phyloP scores from a whole-genome alignment of 2,329 filamentous ascomycete species.

The Apiospora marii region DNA sequence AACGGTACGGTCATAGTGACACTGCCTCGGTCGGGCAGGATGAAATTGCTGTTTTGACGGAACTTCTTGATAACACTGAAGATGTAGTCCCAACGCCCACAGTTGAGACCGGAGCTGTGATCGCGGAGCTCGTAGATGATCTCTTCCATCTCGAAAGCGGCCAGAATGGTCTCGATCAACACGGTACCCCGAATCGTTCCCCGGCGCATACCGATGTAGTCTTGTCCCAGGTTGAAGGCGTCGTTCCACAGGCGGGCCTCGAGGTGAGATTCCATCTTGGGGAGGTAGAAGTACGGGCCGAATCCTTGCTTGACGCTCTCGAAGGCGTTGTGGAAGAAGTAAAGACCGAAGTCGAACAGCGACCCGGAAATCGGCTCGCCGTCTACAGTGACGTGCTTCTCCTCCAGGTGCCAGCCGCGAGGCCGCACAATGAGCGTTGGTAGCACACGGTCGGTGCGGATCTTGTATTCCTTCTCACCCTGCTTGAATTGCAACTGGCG shows the following conservation, averaged over 20 bases:
- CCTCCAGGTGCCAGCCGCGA: constrained; percentile 96
- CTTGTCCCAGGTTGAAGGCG: constrained; percentile 93
- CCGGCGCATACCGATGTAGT: constrained; percentile 86
- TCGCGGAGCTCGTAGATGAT: constrained; percentile 99
- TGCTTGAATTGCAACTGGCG: constrained; percentile 96
- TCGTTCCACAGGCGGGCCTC: constrained; percentile 99
- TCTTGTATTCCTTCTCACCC: constrained; percentile 95
- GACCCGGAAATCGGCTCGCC: constrained; percentile 92
- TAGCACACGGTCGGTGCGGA: constrained; percentile 84
- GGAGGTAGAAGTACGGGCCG: constrained; percentile 97
- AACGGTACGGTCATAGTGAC: constrained; percentile 99
- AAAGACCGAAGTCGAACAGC: constrained; percentile 97
- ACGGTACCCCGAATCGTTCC: constrained; percentile 96
- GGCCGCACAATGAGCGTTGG: constrained; percentile 95
- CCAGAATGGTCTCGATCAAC: constrained; percentile 96
- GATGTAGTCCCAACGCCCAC: constrained; percentile 99
- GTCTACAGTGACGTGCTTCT: constrained; percentile 97
- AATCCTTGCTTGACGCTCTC: constrained; percentile 84
- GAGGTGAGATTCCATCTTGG: constrained; percentile 97
- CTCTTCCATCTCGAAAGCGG: constrained; percentile 99
- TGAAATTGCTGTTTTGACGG: constrained; percentile 91
- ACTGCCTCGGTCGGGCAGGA: constrained; percentile 87
- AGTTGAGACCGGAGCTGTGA: constrained; percentile 96
- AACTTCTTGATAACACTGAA: constrained; percentile 99
- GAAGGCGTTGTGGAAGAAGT: constrained; percentile 98